A percentile compares a stretch with the other conserved stretches of the same genome.
These are phyloP conservation scores for Malassezia nana DNA, from an alignment of 1,284 basidiomycete genomes.

Conservation along the genomic window DNA sequence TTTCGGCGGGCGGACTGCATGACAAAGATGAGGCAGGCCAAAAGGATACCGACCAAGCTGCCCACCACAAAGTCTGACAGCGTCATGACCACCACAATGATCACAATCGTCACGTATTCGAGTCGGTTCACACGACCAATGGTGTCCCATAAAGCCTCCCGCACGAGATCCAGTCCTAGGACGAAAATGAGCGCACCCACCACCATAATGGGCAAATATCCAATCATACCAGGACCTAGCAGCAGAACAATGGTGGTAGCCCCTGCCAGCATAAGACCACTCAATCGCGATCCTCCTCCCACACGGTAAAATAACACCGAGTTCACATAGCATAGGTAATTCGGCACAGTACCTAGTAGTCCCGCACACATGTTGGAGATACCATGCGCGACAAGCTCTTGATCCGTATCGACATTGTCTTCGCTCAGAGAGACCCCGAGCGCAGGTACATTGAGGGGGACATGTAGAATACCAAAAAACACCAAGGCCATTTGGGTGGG, in stretches of 20 bases:
- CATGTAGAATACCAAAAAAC: constrained; percentile 88
- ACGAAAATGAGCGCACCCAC: constrained; percentile 82
- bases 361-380: constrained; percentile 80
- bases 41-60: constrained; percentile 79
- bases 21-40: constrained; percentile 92
- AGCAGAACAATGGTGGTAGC: constrained; percentile 66
- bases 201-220: constrained; percentile 47
- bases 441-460: constrained; percentile 63
- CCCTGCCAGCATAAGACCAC: constrained; percentile 73
- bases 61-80: constrained; percentile 68
- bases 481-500: constrained; percentile 53
- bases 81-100: constrained; percentile 63
- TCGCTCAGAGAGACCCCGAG: constrained; percentile 84
- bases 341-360: constrained; percentile 62
- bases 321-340: constrained; percentile 52
- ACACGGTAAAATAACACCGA: constrained; percentile 68
- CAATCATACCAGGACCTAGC: constrained; percentile 60
- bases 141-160: constrained; percentile 90
- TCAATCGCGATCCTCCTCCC: constrained; percentile 72
- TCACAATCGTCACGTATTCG: constrained; percentile 55
- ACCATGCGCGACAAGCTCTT: constrained; percentile 84
- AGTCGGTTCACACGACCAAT: constrained; percentile 61
- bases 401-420: constrained; percentile 80
- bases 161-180: constrained; percentile 82
- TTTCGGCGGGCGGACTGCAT: constrained; percentile 71